Percentiles rank a stretch among this genome's conserved stretches.
These are phyloP conservation scores for Larix sibirica DNA, from an alignment of 83 land plant species.

Conservation along the genomic window DNA sequence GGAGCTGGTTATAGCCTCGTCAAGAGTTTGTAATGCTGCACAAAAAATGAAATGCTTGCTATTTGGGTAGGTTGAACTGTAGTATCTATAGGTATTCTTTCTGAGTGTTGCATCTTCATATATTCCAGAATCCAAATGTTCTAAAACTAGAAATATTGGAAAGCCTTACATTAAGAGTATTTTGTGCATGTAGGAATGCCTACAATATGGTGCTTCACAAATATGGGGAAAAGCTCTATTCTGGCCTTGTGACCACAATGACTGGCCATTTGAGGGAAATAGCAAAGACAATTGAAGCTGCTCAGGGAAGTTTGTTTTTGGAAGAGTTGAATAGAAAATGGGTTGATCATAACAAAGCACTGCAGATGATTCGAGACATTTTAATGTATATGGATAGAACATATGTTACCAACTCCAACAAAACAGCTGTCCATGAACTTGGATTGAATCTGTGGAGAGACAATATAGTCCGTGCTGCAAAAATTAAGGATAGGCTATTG, in stretches of 20 bases:
- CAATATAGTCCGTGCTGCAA: slow-evolving; percentile 64
- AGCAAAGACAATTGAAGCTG: slow-evolving; percentile 77
- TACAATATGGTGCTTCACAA: slow-evolving; percentile 99
- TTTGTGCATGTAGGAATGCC: slow-evolving; percentile 71
- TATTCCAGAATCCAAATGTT: neutral
- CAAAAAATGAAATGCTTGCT: too few species aligned
- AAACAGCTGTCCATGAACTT: slow-evolving; percentile 94
- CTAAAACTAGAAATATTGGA: neutral
- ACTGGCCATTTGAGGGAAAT: slow-evolving; percentile 84
- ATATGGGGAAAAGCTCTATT: slow-evolving; percentile 92
- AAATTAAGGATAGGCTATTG: slow-evolving; percentile 71
- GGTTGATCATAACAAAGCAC: slow-evolving; percentile 93
- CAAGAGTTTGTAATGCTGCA: too few species aligned
- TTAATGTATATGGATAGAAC: slow-evolving; percentile 99
- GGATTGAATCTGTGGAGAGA: slow-evolving; percentile 97
- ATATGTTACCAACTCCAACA: slow-evolving; percentile 66
- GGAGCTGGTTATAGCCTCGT: too few species aligned
- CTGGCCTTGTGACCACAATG: slow-evolving; percentile 90
- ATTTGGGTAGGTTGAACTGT: neutral
- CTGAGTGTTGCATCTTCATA: neutral
- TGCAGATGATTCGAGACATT: slow-evolving; percentile 99
- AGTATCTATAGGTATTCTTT: neutral
- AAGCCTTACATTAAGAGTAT: neutral
- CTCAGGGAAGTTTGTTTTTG: slow-evolving; percentile 89
- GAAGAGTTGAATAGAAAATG: slow-evolving; percentile 93